Conservation (phyloP, 805 yeast species). For the Schwanniomyces yamadae region DNA sequence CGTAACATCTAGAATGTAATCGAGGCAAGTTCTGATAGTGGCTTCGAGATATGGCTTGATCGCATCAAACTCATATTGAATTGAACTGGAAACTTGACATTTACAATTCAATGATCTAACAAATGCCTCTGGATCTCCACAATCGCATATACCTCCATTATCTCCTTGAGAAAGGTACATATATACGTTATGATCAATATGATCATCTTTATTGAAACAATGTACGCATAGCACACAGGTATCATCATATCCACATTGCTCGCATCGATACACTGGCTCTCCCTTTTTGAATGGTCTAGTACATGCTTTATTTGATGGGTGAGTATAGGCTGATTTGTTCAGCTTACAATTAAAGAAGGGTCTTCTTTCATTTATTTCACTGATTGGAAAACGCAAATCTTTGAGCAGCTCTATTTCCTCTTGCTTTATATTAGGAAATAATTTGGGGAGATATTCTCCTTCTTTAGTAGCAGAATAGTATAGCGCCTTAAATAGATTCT, state of each 20-base stretch:
- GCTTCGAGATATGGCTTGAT: too few relatives aligned
- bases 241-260: constrained; percentile 73
- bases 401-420: constrained; percentile 14
- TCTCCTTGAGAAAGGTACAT: constrained; percentile 47
- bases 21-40: constrained; percentile 36
- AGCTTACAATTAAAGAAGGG: constrained; percentile 13
- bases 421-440: constrained; percentile 33
- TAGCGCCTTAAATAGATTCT: constrained; percentile 26
- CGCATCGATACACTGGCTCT: constrained; percentile 70
- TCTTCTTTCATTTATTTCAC: constrained; percentile 6
- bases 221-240: constrained; percentile 75
- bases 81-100: constrained; percentile 19
- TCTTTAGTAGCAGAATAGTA: constrained; percentile 35
- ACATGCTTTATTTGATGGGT: constrained; percentile 66
- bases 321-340: constrained; percentile 20
- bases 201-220: constrained; percentile 72
- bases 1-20: constrained; percentile 45
- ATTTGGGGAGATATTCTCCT: constrained; percentile 31
- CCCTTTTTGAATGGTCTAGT: constrained; percentile 60
- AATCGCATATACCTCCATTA: constrained; percentile 65
- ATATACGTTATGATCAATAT: constrained; percentile 61
- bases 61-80: too few relatives aligned
- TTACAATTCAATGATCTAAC: constrained; percentile 51
- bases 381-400: constrained; percentile 11
- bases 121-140: constrained; percentile 74